These are phyloP conservation scores for Xerocomellus intermedius DNA, from an alignment of 768 basidiomycete genomes.

Conservation along the genomic window DNA sequence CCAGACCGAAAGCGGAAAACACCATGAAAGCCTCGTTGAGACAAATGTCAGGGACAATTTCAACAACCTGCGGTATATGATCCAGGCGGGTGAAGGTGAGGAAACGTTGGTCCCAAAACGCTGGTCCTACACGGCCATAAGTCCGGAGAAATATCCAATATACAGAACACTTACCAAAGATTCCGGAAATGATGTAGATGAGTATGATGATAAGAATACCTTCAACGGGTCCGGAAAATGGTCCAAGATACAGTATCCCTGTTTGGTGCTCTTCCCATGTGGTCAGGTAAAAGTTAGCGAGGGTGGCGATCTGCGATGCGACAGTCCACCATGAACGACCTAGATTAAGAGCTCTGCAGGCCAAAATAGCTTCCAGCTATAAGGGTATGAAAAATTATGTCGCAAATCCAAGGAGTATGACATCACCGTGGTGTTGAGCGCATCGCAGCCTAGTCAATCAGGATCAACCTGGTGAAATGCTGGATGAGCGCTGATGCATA, in stretches of 20 bases:
- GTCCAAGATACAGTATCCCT: slow-evolving; percentile 85
- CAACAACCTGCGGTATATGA: slow-evolving; percentile 44
- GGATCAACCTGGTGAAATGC: neutral
- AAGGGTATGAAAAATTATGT: neutral
- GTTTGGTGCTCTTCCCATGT: slow-evolving; percentile 90
- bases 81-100: slow-evolving; percentile 58
- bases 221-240: slow-evolving; percentile 95
- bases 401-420: neutral
- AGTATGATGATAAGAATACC: slow-evolving; percentile 84
- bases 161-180: slow-evolving; percentile 51
- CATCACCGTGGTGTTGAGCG: slow-evolving; percentile 87
- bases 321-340: slow-evolving; percentile 98
- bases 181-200: slow-evolving; percentile 77
- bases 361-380: slow-evolving; percentile 85
- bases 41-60: slow-evolving; percentile 59
- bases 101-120: slow-evolving; percentile 77
- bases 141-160: neutral
- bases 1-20: slow-evolving; percentile 65
- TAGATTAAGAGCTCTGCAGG: slow-evolving; percentile 81
- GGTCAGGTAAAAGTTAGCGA: slow-evolving; percentile 71
- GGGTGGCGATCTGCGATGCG: slow-evolving; percentile 68
- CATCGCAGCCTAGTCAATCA: slow-evolving; percentile 67
- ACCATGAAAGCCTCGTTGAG: slow-evolving; percentile 89
- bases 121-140: slow-evolving; percentile 51
- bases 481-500: slow-evolving; percentile 28